Evolutionary conservation across 1,139 yeast species (phyloP).

Genomic region (Trichomonascaceae sp.): DNA sequence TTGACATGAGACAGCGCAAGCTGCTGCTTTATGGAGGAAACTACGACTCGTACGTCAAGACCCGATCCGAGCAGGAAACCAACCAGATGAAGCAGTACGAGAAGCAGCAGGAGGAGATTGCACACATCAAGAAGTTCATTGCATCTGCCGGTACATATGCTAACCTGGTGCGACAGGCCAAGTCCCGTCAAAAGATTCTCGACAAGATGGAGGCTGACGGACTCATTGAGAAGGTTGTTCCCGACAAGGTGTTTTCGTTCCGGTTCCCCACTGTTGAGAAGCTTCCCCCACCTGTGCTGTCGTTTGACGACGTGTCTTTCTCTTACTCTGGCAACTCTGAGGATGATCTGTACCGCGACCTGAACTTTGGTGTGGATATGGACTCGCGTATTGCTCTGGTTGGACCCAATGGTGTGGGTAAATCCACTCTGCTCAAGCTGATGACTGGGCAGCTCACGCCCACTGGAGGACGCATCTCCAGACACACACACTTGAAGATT

Average conservation of each 20-base stretch:
- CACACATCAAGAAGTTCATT: constrained; percentile 94
- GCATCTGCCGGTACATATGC: constrained; percentile 99
- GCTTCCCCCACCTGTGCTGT: constrained; percentile 96
- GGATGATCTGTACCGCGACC: constrained; percentile 77
- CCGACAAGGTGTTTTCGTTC: constrained; percentile 87
- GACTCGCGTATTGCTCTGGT: constrained; percentile 96
- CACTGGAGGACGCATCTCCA: constrained; percentile 87
- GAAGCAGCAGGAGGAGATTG: constrained; percentile 98
- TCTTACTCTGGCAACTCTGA: constrained; percentile 80
- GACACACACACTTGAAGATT: constrained; percentile 93
- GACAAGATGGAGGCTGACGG: constrained; percentile 99
- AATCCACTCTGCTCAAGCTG: constrained; percentile 85
- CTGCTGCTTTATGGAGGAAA: constrained; percentile 88
- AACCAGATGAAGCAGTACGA: constrained; percentile 96
- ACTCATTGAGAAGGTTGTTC: constrained; percentile 81
- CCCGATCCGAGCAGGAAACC: constrained; percentile 86
- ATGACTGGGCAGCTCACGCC: constrained; percentile 92
- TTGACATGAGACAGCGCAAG: constrained; percentile 81
- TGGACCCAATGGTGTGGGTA: constrained; percentile 99
- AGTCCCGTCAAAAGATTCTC: constrained; percentile 96
- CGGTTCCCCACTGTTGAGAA: constrained; percentile 92
- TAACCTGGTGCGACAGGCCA: constrained; percentile 95
- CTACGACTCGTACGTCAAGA: constrained; percentile 92
- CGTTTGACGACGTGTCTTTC: constrained; percentile 90
- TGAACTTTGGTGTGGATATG: constrained; percentile 98